phyloP scores from a whole-genome alignment of 768 basidiomycete species.

The Lactarius vividus region DNA sequence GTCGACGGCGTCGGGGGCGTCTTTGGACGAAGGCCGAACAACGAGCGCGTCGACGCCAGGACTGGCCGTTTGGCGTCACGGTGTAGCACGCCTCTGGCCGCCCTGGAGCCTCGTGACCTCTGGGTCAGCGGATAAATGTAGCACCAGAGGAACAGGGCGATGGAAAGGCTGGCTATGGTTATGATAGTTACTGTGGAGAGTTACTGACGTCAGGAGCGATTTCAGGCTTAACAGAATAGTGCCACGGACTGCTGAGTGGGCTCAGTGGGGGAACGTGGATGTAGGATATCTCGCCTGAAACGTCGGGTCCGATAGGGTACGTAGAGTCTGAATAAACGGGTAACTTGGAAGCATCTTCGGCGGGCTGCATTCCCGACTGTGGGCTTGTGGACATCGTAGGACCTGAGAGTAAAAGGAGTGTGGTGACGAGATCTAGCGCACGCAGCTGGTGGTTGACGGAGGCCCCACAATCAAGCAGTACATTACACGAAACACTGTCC shows the following conservation, averaged over 20 bases:
- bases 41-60: conserved; percentile 10
- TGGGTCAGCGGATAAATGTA: conserved; percentile 21
- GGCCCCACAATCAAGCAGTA: background rate
- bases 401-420: conserved; percentile 3
- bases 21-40: conserved; percentile 2
- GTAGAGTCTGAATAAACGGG: conserved; percentile 12
- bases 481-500: background rate
- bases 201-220: background rate
- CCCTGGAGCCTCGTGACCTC: background rate
- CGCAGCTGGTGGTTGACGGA: background rate
- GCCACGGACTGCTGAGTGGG: conserved; percentile 16
- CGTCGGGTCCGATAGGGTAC: conserved; percentile 22
- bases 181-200: conserved; percentile 10
- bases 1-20: background rate
- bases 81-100: background rate
- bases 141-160: conserved; percentile 20
- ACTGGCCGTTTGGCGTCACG: background rate
- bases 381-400: background rate
- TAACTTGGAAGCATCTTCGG: conserved; percentile 12
- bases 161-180: conserved; percentile 3
- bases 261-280: conserved; percentile 17
- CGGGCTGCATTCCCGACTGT: conserved; percentile 9
- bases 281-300: conserved; percentile 13
- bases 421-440: background rate
- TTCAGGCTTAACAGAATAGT: background rate